These are phyloP conservation scores for Ascochyta fabae DNA, from an alignment of 2,329 filamentous ascomycete species.

Conservation along the genomic window DNA sequence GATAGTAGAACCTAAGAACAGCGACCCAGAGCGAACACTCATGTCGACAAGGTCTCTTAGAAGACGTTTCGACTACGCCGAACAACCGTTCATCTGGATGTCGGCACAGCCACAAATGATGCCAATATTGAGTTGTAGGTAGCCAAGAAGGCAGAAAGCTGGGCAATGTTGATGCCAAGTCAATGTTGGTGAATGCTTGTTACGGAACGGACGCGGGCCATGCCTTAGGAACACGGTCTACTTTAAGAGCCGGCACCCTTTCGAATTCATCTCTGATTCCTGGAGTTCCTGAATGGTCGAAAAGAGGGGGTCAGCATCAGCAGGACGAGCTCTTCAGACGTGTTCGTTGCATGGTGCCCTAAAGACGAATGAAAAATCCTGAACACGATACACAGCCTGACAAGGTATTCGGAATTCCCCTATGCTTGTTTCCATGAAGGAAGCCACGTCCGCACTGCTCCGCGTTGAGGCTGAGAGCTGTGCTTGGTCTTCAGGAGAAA, in stretches of 20 bases:
- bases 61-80: constrained; percentile 16
- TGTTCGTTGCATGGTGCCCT: no score
- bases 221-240: neutral
- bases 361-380: no score
- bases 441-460: no score
- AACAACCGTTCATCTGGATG: constrained; percentile 19
- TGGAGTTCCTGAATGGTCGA: no score
- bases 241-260: neutral
- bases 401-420: no score
- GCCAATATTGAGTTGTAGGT: neutral
- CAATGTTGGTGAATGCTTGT: constrained; percentile 1
- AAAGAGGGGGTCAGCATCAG: no score
- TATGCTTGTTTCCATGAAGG: no score
- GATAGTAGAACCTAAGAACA: neutral
- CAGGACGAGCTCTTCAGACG: no score
- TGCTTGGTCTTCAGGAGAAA: no score
- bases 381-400: no score
- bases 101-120: constrained; percentile 11
- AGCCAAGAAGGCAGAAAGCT: constrained; percentile 3
- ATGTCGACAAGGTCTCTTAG: constrained; percentile 2
- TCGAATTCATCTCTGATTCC: no score
- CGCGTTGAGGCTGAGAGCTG: no score
- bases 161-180: neutral
- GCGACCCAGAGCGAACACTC: neutral
- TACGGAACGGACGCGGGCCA: constrained; percentile 1